These are phyloP conservation scores for Penicillium canariense DNA, from an alignment of 495 filamentous ascomycete genomes.

Conservation along the genomic window DNA sequence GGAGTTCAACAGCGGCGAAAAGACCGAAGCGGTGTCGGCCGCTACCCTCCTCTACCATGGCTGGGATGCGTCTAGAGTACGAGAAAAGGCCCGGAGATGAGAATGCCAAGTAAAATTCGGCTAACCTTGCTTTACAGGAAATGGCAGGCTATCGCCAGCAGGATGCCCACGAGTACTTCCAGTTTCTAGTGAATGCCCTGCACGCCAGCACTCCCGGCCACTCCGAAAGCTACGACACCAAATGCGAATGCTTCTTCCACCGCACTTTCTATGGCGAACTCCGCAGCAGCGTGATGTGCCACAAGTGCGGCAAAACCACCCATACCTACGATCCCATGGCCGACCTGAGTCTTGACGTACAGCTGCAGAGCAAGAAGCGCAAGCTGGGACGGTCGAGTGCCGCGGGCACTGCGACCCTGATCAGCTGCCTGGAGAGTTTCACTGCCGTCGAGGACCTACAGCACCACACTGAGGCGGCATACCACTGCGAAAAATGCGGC, in stretches of 20 bases:
- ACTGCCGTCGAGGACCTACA: slow-evolving; percentile 62
- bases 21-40: slow-evolving; percentile 78
- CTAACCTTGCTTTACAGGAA: slow-evolving; percentile 46
- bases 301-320: slow-evolving; percentile 73
- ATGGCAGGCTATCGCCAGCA: slow-evolving; percentile 90
- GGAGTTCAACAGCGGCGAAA: slow-evolving; percentile 80
- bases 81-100: not conserved
- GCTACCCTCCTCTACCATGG: slow-evolving; percentile 64
- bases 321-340: slow-evolving; percentile 80
- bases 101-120: not conserved
- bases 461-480: slow-evolving; percentile 61
- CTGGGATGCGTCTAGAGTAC: slow-evolving; percentile 27
- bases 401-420: slow-evolving; percentile 55
- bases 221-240: slow-evolving; percentile 53
- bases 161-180: slow-evolving; percentile 93
- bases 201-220: slow-evolving; percentile 51
- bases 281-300: slow-evolving; percentile 82
- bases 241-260: slow-evolving; percentile 85
- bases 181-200: slow-evolving; percentile 84
- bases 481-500: slow-evolving; percentile 74
- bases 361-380: slow-evolving; percentile 52
- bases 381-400: slow-evolving; percentile 42
- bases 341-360: slow-evolving; percentile 79
- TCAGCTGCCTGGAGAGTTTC: slow-evolving; percentile 79
- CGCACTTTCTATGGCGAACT: slow-evolving; percentile 85